Conservation (phyloP, 2,329 filamentous ascomycete species). For the Scolecobasidium constrictum region DNA sequence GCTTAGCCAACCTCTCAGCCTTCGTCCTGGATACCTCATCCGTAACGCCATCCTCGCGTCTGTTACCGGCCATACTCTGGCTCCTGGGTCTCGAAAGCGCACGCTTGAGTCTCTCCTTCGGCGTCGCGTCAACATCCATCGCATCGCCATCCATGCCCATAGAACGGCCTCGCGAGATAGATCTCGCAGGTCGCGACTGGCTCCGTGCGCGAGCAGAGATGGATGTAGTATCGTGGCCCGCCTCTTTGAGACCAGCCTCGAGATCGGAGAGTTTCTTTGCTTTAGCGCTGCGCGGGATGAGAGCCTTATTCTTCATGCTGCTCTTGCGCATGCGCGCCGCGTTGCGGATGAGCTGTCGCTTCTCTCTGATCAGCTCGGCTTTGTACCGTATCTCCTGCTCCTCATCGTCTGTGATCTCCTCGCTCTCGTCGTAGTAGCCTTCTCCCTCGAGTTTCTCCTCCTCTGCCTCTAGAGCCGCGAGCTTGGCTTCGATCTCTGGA, state of each 20-base stretch:
- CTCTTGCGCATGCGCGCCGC: constrained; percentile 92
- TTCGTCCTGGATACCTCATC: constrained; percentile 57
- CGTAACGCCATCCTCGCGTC: constrained; percentile 66
- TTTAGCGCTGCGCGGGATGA: constrained; percentile 74
- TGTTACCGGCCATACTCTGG: constrained; percentile 46
- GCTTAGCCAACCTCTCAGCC: constrained; percentile 77
- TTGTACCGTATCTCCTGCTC: constrained; percentile 82
- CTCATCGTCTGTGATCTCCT: constrained; percentile 74
- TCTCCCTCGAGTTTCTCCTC: constrained; percentile 86
- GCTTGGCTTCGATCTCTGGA: constrained; percentile 88
- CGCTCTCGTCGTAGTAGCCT: constrained; percentile 77
- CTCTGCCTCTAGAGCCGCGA: constrained; percentile 85
- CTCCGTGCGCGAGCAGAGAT: constrained; percentile 63
- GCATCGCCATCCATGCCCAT: constrained; percentile 45
- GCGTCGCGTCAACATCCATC: constrained; percentile 55
- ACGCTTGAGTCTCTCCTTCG: constrained; percentile 26
- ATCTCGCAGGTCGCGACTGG: constrained; percentile 48
- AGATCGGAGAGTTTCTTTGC: constrained; percentile 79
- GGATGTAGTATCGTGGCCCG: constrained; percentile 73
- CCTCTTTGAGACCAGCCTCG: constrained; percentile 71
- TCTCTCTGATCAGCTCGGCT: constrained; percentile 91
- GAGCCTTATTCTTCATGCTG: constrained; percentile 81
- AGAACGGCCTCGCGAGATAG: constrained; percentile 44
- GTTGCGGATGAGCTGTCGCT: constrained; percentile 84
- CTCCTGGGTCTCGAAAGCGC: constrained; percentile 63